Base-by-base conservation (phyloP, 1,284 basidiomycete genomes). In the Pholiota adiposa region DNA sequence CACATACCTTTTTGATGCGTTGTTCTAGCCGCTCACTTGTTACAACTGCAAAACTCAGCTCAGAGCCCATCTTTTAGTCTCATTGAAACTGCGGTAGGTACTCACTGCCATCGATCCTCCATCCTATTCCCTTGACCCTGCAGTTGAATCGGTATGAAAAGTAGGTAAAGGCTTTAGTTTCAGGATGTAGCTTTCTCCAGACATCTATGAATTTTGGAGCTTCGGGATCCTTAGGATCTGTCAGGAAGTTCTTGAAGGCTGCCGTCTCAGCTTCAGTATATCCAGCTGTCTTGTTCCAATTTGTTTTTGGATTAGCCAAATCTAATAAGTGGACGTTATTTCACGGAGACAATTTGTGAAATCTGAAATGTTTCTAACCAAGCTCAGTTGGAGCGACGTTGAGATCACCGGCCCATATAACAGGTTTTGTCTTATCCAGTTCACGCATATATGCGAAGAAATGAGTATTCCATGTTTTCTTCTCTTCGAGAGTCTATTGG, bases 351-450 rank as follows among this genome's bases (percentile, higher is more conserved):
- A 31, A 31, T 4, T 11, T 31, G 5, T 21, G n/a, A 40, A 48
- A 8, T 7, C 11, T 31, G 4, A 16, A 12, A 38, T 12, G 6
- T 38, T 7, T 38, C 29, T 31, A 63, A 88, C 90, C 90, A 56
- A 83, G 78, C 56, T 81, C 87, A 1, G 90, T 90, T 2, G 90
- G 90, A 1, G 94, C 92, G 31, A 94, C 92, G 66, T 96, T 96
- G 63, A 96, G 70, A 72, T 96, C 94, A 25, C 94, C 94, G n/a
- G 83, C 81, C 94, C 94, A 96, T 59, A 96, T 89, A 9, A 96
- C 89, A 2, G 93, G 89, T 68, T 96, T 96, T 67, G 82, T 83
- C 60, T 78, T 81, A 73, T 94, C 91, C 11, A 94, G 77, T 19
- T 84, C 80, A 2, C 85, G 84, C 16, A 96, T 80, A 68, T 95